Evolutionary conservation across 2,329 filamentous ascomycete genomes (phyloP).

Genomic region (Stagonosporopsis vannaccii): DNA sequence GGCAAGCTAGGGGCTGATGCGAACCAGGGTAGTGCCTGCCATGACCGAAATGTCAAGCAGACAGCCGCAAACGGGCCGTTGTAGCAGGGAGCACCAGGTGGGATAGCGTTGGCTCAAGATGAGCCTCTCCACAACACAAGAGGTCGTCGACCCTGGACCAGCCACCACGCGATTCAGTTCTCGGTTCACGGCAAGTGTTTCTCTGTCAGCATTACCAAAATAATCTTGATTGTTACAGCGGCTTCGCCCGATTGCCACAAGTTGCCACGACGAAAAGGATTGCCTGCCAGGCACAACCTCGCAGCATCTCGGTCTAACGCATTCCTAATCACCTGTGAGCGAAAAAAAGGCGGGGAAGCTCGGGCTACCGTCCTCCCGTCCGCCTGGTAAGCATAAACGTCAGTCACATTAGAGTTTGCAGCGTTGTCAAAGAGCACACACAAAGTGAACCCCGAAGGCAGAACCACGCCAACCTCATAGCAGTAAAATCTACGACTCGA

Average conservation of each 20-base stretch:
- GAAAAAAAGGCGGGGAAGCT: slow-evolving; percentile 19
- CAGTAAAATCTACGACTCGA: slow-evolving; percentile 7
- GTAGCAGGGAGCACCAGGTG: slow-evolving; percentile 15
- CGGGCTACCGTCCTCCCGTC: slow-evolving; percentile 15
- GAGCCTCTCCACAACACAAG: slow-evolving; percentile 9
- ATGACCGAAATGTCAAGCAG: slow-evolving; percentile 16
- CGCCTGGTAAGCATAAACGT: slow-evolving; percentile 13
- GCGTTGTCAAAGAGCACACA: neutral
- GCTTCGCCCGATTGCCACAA: neutral
- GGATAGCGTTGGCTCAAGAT: slow-evolving; percentile 12
- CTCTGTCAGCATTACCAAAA: neutral
- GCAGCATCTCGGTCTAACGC: neutral
- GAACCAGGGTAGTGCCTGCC: slow-evolving; percentile 15
- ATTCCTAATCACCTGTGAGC: neutral
- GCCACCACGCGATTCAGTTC: neutral
- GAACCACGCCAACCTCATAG: neutral
- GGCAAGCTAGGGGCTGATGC: slow-evolving; percentile 9
- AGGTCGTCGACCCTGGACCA: neutral
- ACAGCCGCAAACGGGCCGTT: slow-evolving; percentile 21
- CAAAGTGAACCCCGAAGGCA: neutral
- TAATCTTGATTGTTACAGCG: neutral
- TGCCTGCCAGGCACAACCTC: neutral
- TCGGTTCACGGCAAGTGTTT: slow-evolving; percentile 11
- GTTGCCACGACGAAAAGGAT: slow-evolving; percentile 2
- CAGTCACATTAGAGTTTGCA: slow-evolving; percentile 5